Percentiles rank a stretch among this genome's conserved stretches.
Conservation (phyloP, 148 eudicot genomes). For the Chenopodium berlandieri region DNA sequence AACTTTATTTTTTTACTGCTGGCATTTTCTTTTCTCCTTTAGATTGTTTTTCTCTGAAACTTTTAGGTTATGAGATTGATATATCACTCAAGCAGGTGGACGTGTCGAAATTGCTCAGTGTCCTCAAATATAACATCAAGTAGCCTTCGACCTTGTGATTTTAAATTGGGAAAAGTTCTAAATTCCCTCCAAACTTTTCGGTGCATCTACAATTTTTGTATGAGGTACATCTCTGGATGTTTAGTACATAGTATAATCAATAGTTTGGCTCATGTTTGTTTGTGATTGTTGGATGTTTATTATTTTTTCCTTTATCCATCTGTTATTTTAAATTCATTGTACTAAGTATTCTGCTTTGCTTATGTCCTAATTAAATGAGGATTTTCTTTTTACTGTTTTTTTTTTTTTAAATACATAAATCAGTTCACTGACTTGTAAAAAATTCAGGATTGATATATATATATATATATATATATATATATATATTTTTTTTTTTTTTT, state of each 20-base stretch:
- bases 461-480: too few species aligned
- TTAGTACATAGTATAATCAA: neutral
- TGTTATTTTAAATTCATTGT: neutral
- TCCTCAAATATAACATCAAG: constrained; percentile 81
- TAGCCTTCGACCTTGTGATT: constrained; percentile 91
- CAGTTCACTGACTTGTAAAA: too few species aligned
- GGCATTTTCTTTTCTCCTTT: neutral
- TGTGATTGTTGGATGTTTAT: neutral
- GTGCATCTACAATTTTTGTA: constrained; percentile 65
- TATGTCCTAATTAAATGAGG: too few species aligned
- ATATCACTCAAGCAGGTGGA: constrained; percentile 57
- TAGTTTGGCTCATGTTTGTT: neutral
- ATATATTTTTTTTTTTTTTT: too few species aligned
- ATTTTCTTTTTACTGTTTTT: too few species aligned
- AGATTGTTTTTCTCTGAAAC: neutral
- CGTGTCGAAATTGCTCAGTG: constrained; percentile 67
- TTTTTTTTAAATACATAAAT: too few species aligned
- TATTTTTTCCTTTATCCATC: neutral
- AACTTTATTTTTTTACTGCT: constrained; percentile 13
- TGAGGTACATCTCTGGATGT: constrained; percentile 49
- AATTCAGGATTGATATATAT: too few species aligned
- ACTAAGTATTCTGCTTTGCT: neutral
- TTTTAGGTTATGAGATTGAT: constrained; percentile 1
- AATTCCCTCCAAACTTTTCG: constrained; percentile 68
- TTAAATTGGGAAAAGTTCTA: constrained; percentile 78